Evolutionary conservation across 139 green algal genomes (phyloP), one percentile per base, ranked within the genome.

Genomic region (Desmodesmus armatus): DNA sequence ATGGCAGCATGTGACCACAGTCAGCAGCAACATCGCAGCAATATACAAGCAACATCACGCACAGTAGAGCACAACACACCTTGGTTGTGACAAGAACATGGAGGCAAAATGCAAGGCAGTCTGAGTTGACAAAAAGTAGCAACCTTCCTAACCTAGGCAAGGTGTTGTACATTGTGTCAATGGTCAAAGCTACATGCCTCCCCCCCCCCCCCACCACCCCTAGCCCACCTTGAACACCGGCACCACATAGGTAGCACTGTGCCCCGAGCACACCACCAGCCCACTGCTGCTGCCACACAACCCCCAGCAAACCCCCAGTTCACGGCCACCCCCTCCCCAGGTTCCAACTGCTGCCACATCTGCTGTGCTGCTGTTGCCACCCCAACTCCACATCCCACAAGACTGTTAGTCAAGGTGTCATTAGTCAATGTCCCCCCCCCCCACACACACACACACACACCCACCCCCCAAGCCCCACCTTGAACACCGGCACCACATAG

Each of bases 241-340:
- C 55, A 82, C 76, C 53, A 82, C 76, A 40, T 82, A 72, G 4
- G 76, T 72, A 37, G 40, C 31, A 21, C 76, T 71, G 76, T 82
- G 76, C 47, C 76, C 76, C 25, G 55, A 72, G 55, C 76, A 82
- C 15, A 82, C 44, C 37, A 82, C 76, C 35, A 82, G 37, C 11
- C 76, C 76, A 44, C 76, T 82, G 62, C 76, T 82, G 76, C 55
- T 71, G 37, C 76, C 76, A 39, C 76, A 82, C 37, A n/a, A n/a
- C n/a, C n/a, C n/a, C n/a, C n/a, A n/a, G n/a, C n/a, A n/a, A n/a
- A n/a, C n/a, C n/a, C n/a, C n/a, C n/a, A n/a, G n/a, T n/a, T n/a
- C n/a, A n/a, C n/a, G n/a, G n/a, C n/a, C n/a, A n/a, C n/a, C n/a
- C n/a, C n/a, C n/a, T n/a, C n/a, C n/a, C n/a, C n/a, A n/a, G n/a